phyloP scores from a whole-genome alignment of 805 yeast genomes.

The Yarrowia osloensis region DNA sequence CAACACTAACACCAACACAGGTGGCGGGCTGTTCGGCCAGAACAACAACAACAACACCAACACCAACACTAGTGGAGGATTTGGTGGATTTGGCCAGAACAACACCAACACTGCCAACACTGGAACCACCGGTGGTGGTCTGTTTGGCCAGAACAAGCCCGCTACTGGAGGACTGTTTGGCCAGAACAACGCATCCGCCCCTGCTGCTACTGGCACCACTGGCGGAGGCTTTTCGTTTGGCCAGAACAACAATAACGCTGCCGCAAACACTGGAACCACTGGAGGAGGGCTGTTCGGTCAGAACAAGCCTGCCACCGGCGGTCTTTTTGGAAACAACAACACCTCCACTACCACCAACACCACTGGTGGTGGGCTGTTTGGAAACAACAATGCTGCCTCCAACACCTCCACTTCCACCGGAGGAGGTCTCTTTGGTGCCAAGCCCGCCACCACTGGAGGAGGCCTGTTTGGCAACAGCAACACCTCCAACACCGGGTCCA shows the following conservation, averaged over 20 bases:
- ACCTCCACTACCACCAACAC: slow-evolving; percentile 36
- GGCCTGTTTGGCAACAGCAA: slow-evolving; percentile 34
- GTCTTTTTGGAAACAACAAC: slow-evolving; percentile 39
- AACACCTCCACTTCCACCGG: slow-evolving; percentile 36
- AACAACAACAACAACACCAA: slow-evolving; percentile 29
- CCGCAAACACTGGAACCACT: slow-evolving; percentile 35
- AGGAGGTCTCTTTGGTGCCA: slow-evolving; percentile 35
- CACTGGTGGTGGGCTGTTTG: slow-evolving; percentile 34
- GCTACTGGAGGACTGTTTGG: slow-evolving; percentile 38
- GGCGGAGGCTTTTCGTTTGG: slow-evolving; percentile 44
- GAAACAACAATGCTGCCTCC: slow-evolving; percentile 36
- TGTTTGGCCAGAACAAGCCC: slow-evolving; percentile 34
- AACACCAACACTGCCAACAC: slow-evolving; percentile 23
- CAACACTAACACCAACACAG: slow-evolving; percentile 24
- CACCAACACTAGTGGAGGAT: slow-evolving; percentile 32
- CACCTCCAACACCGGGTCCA: slow-evolving; percentile 26
- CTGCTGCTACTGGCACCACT: slow-evolving; percentile 32
- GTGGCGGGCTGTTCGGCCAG: slow-evolving; percentile 34
- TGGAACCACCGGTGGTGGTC: slow-evolving; percentile 35
- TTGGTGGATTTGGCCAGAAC: slow-evolving; percentile 29
- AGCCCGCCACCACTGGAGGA: slow-evolving; percentile 33
- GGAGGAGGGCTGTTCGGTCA: slow-evolving; percentile 39
- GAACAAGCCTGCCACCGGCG: slow-evolving; percentile 32
- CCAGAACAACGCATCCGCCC: slow-evolving; percentile 10
- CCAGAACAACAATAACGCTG: slow-evolving; percentile 36